Evolutionary conservation across 2,329 filamentous ascomycete species (phyloP).

Genomic region (Tolypocladium pustulatum): DNA sequence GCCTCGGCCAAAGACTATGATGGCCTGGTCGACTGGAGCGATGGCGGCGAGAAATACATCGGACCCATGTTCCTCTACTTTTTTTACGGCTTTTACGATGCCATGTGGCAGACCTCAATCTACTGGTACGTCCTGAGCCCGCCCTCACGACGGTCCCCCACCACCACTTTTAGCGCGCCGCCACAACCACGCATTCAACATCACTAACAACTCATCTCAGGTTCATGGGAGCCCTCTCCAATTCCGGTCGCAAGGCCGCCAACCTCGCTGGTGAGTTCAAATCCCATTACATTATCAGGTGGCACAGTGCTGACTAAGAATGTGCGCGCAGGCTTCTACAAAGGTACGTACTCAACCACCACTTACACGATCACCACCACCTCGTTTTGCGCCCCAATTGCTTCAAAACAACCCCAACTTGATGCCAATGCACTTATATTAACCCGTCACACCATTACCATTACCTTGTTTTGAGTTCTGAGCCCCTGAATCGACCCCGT

Average conservation of each 20-base stretch:
- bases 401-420: not conserved
- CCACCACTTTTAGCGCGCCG: not conserved
- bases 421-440: not conserved
- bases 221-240: constrained; percentile 89
- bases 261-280: constrained; percentile 39
- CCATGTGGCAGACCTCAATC: constrained; percentile 78
- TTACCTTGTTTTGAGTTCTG: too few species aligned
- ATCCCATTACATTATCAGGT: not conserved
- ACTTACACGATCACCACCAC: not conserved
- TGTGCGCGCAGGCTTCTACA: not conserved
- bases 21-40: constrained; percentile 49
- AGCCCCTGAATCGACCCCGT: too few species aligned
- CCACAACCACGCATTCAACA: not conserved
- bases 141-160: not conserved
- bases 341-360: not conserved
- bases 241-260: constrained; percentile 83
- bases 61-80: constrained; percentile 84
- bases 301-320: not conserved
- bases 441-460: constrained; percentile 19
- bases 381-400: not conserved
- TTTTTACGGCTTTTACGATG: constrained; percentile 84
- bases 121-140: constrained; percentile 72
- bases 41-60: constrained; percentile 36
- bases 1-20: constrained; percentile 7
- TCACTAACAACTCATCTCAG: constrained; percentile 23